Evolutionary conservation across 495 filamentous ascomycete species (phyloP).

Genomic region (Penicillium steckii): DNA sequence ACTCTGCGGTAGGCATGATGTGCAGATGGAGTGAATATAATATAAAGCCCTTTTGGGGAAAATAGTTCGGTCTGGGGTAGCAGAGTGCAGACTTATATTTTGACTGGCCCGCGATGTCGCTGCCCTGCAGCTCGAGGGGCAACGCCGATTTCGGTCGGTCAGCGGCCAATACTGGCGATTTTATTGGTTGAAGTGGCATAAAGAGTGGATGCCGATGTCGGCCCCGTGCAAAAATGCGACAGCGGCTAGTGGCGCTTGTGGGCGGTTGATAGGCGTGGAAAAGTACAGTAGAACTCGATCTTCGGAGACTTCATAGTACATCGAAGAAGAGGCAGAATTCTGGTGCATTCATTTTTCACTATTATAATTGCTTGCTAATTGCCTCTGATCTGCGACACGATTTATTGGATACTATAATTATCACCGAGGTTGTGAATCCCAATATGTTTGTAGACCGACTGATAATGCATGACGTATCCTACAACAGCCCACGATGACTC

Average conservation of each 20-base stretch:
- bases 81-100: slow-evolving; percentile 29
- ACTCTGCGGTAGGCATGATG: slow-evolving; percentile 79
- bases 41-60: slow-evolving; percentile 8
- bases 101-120: slow-evolving; percentile 43
- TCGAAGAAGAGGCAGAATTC: too few relatives aligned
- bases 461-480: slow-evolving; percentile 18
- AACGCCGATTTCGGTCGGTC: slow-evolving; percentile 44
- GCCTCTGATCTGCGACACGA: too few relatives aligned
- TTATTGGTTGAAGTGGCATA: slow-evolving; percentile 29
- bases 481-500: slow-evolving; percentile 13
- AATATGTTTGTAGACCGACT: slow-evolving; percentile 1
- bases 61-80: slow-evolving; percentile 12
- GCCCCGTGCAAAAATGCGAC: slow-evolving; percentile 11
- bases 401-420: too few relatives aligned
- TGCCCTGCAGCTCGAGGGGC: slow-evolving; percentile 36
- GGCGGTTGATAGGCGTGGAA: slow-evolving; percentile 6
- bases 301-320: too few relatives aligned
- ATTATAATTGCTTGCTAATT: too few relatives aligned
- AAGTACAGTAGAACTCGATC: not conserved
- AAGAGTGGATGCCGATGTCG: slow-evolving; percentile 18
- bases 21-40: slow-evolving; percentile 8
- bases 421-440: not conserved
- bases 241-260: slow-evolving; percentile 25
- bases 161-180: slow-evolving; percentile 28
- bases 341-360: too few relatives aligned